These are phyloP conservation scores for Chlorella sp. DNA, from an alignment of 139 green algal genomes.

Conservation along the genomic window DNA sequence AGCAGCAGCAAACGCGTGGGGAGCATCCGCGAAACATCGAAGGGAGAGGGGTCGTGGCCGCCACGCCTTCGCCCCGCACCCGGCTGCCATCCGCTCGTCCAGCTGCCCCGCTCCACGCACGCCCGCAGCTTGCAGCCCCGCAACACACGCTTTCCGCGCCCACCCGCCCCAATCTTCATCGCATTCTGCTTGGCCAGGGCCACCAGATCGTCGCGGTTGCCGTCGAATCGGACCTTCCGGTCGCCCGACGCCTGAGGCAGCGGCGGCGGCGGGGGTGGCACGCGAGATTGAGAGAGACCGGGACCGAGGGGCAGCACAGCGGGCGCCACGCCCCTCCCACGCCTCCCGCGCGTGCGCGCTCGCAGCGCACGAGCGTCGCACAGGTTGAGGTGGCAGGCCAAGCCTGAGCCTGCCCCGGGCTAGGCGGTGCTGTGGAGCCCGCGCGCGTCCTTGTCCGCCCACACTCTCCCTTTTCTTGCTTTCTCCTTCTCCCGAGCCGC, in stretches of 20 bases:
- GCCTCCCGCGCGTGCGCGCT: neutral
- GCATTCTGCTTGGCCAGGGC: constrained; percentile 36
- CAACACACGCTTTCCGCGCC: too few relatives aligned
- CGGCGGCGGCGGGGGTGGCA: neutral
- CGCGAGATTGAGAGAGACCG: neutral
- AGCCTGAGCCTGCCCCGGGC: neutral
- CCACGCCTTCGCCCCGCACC: too few relatives aligned
- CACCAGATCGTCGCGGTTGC: constrained; percentile 32
- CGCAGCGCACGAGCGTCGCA: neutral
- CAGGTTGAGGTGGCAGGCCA: neutral
- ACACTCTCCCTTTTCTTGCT: neutral
- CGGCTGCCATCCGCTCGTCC: too few relatives aligned
- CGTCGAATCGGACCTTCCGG: constrained; percentile 38
- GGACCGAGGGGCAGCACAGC: neutral
- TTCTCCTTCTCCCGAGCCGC: constrained; percentile 1
- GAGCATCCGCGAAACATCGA: neutral
- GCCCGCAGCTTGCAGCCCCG: too few relatives aligned
- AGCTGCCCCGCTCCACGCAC: too few relatives aligned
- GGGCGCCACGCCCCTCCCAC: neutral
- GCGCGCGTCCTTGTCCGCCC: neutral
- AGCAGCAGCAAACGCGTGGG: neutral
- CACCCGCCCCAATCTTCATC: constrained; percentile 19
- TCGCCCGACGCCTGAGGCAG: too few relatives aligned
- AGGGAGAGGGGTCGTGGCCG: too few relatives aligned
- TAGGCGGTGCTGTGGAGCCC: neutral